phyloP scores from a whole-genome alignment of 2,329 filamentous ascomycete genomes.

The Hymenoscyphus infarciens region DNA sequence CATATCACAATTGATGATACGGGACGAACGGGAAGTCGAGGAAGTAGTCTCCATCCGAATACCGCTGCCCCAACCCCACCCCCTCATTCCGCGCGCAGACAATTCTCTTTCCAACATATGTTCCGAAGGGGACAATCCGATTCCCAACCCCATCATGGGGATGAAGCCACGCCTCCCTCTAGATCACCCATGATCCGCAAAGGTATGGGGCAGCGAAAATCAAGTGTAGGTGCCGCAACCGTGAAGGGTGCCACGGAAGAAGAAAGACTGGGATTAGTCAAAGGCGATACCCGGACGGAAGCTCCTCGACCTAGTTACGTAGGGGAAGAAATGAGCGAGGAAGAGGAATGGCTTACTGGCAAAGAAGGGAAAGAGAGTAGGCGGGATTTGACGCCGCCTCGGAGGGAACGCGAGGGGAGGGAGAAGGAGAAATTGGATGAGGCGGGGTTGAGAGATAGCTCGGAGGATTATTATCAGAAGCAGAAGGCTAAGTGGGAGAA shows the following conservation, averaged over 20 bases:
- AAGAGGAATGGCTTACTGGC: slow-evolving; percentile 19
- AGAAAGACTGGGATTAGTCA: slow-evolving; percentile 78
- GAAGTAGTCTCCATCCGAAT: slow-evolving; percentile 23
- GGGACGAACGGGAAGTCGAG: slow-evolving; percentile 21
- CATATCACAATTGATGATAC: slow-evolving; percentile 46
- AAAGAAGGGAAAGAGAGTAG: slow-evolving; percentile 6
- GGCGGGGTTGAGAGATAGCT: slow-evolving; percentile 9
- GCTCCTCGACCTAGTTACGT: slow-evolving; percentile 22
- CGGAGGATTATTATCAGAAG: slow-evolving; percentile 19
- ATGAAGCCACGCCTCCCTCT: slow-evolving; percentile 25
- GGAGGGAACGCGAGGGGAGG: slow-evolving; percentile 9
- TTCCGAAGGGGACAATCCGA: slow-evolving; percentile 44
- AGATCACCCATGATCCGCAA: slow-evolving; percentile 37
- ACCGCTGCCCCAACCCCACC: slow-evolving; percentile 52
- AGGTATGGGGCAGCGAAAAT: slow-evolving; percentile 40
- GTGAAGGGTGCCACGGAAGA: slow-evolving; percentile 69
- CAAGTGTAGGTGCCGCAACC: slow-evolving; percentile 32
- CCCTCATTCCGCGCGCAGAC: slow-evolving; percentile 61
- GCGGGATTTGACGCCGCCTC: slow-evolving; percentile 24
- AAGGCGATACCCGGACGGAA: slow-evolving; percentile 53
- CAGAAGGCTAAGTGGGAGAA: slow-evolving; percentile 21
- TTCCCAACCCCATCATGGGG: slow-evolving; percentile 11
- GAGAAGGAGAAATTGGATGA: slow-evolving; percentile 5
- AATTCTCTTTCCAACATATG: slow-evolving; percentile 91
- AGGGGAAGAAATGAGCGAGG: slow-evolving; percentile 21